Base-by-base conservation (phyloP, 2,329 filamentous ascomycete genomes). In the Fusarium fujikuroi region DNA sequence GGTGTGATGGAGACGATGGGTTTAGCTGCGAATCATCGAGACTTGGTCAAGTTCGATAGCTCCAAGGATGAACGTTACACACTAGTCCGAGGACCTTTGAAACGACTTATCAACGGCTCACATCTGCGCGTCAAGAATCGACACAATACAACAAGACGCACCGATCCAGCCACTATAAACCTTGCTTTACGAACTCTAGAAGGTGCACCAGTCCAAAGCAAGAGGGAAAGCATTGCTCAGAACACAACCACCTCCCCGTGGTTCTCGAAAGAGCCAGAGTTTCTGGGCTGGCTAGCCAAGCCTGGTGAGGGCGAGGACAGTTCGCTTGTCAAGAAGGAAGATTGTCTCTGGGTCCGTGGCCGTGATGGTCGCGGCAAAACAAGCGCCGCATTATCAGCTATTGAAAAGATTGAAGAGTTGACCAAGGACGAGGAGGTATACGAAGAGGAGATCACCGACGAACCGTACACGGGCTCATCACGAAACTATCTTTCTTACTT, bases 341-440 rank as follows among this genome's bases (percentile, higher is more conserved):
- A 84, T 62, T 83, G 76, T 21, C 59, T 85, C 3, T 85, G 83
- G 80, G 76, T 85, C 19, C 79, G 81, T 16, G 83, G 83, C 6
- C 82, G 80, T 4, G 82, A 85, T 60, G 83, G 83, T 8, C 78
- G 82, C 60, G 83, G 83, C 9, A 85, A 85, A 65, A 84, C 83
- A 0, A 83, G 81, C 34, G 83, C 82, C 0, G 79, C 82, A 0
- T 69, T 85, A 58, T 82, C 83, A 2, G 82, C 80, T 6, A 65
- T 85, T 1, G 75, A 81, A 12, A 78, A 81, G 46, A 80, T 84
- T 14, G 81, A 84, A 30, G 75, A 74, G 7, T 63, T 77, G 18
- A 69, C 80, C 14, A 67, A 75, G 30, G 58, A 57, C 1, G 66
- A 69, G 2, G 81, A 79, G 10, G 65, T 84, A 1, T 70, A 80